Percentiles rank a stretch among this genome's conserved stretches.
phyloP scores from a whole-genome alignment of 208 protist genomes.

The Crithidia expoeki region DNA sequence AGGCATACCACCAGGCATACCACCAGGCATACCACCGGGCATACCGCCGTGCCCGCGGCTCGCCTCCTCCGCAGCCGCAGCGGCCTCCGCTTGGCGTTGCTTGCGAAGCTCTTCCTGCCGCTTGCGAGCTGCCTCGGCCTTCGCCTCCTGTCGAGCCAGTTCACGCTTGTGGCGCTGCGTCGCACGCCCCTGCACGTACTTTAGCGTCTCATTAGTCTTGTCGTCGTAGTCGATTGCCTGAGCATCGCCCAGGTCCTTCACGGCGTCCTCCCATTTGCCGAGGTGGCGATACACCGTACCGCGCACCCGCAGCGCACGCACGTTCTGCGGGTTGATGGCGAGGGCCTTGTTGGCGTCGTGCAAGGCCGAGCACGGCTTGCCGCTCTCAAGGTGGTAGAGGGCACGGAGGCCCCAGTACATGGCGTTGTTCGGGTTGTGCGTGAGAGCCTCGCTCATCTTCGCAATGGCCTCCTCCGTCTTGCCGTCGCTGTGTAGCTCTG shows the following conservation, averaged over 20 bases:
- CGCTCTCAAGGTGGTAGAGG: slow-evolving; percentile 59
- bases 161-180: slow-evolving; percentile 41
- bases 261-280: slow-evolving; percentile 65
- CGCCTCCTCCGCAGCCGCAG: slow-evolving; percentile 30
- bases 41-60: slow-evolving; percentile 34
- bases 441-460: slow-evolving; percentile 65
- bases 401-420: slow-evolving; percentile 81
- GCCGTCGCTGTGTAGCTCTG: slow-evolving; percentile 50
- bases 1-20: slow-evolving; percentile 47
- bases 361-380: slow-evolving; percentile 56
- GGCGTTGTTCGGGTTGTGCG: slow-evolving; percentile 59
- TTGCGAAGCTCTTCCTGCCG: slow-evolving; percentile 44
- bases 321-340: slow-evolving; percentile 68
- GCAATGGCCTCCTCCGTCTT: slow-evolving; percentile 55
- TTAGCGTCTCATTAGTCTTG: slow-evolving; percentile 42
- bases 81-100: slow-evolving; percentile 50
- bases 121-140: slow-evolving; percentile 39
- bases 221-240: slow-evolving; percentile 86
- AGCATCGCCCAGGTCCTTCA: slow-evolving; percentile 70
- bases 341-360: slow-evolving; percentile 69
- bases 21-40: slow-evolving; percentile 49
- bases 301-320: slow-evolving; percentile 73
- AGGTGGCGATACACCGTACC: slow-evolving; percentile 73
- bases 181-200: slow-evolving; percentile 51
- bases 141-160: slow-evolving; percentile 42